Conservation (phyloP, 2,329 filamentous ascomycete species). For the Coniosporium tulheliwenetii region DNA sequence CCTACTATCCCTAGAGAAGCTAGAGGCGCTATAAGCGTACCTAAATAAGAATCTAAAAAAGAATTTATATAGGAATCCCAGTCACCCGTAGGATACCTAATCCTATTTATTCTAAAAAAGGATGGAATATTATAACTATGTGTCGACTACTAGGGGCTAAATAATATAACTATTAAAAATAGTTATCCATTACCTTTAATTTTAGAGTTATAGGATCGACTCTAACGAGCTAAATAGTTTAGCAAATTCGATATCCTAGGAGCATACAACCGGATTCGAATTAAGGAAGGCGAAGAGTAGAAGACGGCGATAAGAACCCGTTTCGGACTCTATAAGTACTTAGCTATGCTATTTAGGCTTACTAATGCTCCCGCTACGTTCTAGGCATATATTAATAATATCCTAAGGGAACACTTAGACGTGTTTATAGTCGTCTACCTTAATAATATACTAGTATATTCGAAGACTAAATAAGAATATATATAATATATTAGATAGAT, state of each 20-base stretch:
- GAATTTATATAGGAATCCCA: no score
- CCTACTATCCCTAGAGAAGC: no score
- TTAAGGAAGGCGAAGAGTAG: constrained; percentile 16
- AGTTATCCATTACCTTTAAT: constrained; percentile 12
- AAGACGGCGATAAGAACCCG: constrained; percentile 18
- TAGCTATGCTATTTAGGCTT: constrained; percentile 14
- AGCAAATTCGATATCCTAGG: constrained; percentile 9
- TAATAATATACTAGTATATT: neutral
- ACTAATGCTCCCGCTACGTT: constrained; percentile 1
- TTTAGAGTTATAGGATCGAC: constrained; percentile 2
- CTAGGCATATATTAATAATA: constrained; percentile 8
- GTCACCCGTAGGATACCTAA: neutral
- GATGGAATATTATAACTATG: constrained; percentile 8
- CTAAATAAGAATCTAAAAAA: no score
- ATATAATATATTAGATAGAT: constrained; percentile 7
- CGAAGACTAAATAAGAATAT: neutral
- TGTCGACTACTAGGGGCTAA: constrained; percentile 15
- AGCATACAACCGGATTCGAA: constrained; percentile 16
- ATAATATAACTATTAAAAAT: constrained; percentile 17
- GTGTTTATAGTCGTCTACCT: constrained; percentile 3
- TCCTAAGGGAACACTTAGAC: constrained; percentile 8
- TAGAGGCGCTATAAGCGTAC: no score
- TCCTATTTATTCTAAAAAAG: constrained; percentile 9
- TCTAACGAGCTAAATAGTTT: constrained; percentile 8
- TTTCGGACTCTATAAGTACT: constrained; percentile 18